Evolutionary conservation across 78 protist species (phyloP).

Genomic region (Goniomonas avonlea): DNA sequence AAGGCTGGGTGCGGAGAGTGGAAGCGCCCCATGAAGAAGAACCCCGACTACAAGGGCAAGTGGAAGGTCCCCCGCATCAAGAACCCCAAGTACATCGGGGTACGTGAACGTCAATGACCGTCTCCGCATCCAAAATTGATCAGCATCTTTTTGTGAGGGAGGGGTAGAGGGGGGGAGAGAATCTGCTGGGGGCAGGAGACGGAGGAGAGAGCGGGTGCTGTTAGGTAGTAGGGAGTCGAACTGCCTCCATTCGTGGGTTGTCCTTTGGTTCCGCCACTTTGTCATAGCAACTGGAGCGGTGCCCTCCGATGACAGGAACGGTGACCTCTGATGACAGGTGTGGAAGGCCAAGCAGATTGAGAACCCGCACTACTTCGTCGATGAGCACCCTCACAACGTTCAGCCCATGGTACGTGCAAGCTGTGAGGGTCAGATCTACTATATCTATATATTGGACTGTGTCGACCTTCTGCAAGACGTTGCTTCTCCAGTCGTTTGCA

Average conservation of each 20-base stretch:
- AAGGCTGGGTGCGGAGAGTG: constrained; percentile 80
- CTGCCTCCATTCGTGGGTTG: too few species aligned
- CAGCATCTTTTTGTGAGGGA: background rate
- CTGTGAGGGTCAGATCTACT: too few species aligned
- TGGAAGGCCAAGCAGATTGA: constrained; percentile 3
- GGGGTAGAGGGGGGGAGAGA: too few species aligned
- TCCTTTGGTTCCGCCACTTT: too few species aligned
- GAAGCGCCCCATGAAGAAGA: constrained; percentile 79
- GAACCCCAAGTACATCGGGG: constrained; percentile 47
- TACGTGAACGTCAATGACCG: background rate
- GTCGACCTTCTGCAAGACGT: background rate
- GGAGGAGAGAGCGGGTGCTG: too few species aligned
- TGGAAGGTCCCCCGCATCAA: constrained; percentile 38
- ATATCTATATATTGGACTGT: too few species aligned
- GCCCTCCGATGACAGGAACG: too few species aligned
- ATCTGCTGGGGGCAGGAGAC: too few species aligned
- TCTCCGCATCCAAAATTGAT: background rate
- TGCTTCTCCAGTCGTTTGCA: background rate
- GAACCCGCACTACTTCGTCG: constrained; percentile 6
- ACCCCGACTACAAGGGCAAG: constrained; percentile 50
- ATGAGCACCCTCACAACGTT: constrained; percentile 8
- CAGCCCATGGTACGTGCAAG: constrained; percentile 46
- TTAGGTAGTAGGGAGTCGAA: too few species aligned
- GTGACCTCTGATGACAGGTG: background rate
- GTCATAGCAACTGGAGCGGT: too few species aligned